Conservation (phyloP, 129 eudicot genomes). For the Gnaphalium uliginosum region DNA sequence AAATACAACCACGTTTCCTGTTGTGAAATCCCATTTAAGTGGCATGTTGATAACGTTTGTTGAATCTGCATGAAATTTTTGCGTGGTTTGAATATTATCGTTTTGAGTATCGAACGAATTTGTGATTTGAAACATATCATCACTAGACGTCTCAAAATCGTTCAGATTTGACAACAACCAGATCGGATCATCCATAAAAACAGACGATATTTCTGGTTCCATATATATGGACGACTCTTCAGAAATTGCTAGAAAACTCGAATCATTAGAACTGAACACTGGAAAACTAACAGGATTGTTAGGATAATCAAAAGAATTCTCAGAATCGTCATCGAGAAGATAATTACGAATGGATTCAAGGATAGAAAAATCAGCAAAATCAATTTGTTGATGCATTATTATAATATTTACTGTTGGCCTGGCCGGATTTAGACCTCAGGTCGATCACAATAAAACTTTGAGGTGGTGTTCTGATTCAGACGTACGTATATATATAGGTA, state of each 20-base stretch:
- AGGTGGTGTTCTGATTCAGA: too few relatives aligned
- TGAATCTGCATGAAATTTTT: neutral
- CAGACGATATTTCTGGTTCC: neutral
- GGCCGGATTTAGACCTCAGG: too few relatives aligned
- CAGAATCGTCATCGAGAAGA: conserved; percentile 22
- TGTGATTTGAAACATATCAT: neutral
- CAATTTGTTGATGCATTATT: neutral
- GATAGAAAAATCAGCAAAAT: conserved; percentile 13
- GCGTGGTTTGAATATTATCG: neutral
- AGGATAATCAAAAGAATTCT: neutral
- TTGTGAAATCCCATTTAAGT: conserved; percentile 8
- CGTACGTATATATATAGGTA: too few relatives aligned
- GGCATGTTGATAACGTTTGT: conserved; percentile 1
- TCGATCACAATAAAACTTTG: too few relatives aligned
- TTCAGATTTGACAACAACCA: conserved; percentile 1
- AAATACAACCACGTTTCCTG: conserved; percentile 10
- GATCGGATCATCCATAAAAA: neutral
- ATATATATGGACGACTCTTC: conserved; percentile 1
- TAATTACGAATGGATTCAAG: conserved; percentile 14
- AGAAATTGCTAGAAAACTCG: neutral
- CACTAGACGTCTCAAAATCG: conserved; percentile 10
- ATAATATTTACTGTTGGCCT: too few relatives aligned
- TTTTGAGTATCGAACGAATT: neutral
- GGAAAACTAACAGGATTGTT: neutral
- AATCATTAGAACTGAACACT: neutral